Evolutionary conservation across 2,329 filamentous ascomycete species (phyloP).

Genomic region (Claviceps sp.): DNA sequence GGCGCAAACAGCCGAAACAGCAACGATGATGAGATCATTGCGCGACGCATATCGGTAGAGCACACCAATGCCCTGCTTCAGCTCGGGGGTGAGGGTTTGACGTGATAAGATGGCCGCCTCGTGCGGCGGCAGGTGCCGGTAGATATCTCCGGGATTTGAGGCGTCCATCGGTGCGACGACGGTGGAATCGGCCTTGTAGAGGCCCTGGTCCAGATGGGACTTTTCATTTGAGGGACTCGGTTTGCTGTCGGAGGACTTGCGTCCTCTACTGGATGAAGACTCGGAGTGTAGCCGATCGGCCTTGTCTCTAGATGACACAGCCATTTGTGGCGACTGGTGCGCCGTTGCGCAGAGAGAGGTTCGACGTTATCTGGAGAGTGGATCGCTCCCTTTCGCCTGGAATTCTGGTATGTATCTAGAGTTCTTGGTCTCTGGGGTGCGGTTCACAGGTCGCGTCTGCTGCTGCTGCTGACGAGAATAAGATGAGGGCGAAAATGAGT

Average conservation of each 20-base stretch:
- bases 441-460: too few species aligned
- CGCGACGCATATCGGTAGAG: slow-evolving; percentile 59
- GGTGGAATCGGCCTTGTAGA: slow-evolving; percentile 9
- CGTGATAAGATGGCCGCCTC: slow-evolving; percentile 54
- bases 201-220: slow-evolving; percentile 1
- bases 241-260: slow-evolving; percentile 4
- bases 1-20: slow-evolving; percentile 46
- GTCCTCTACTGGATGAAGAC: slow-evolving; percentile 1
- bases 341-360: slow-evolving; percentile 1
- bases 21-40: slow-evolving; percentile 50
- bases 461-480: too few species aligned
- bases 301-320: slow-evolving; percentile 1
- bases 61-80: slow-evolving; percentile 49
- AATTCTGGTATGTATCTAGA: too few species aligned
- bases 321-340: slow-evolving; percentile 2
- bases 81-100: slow-evolving; percentile 52
- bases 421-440: too few species aligned
- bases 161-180: slow-evolving; percentile 13
- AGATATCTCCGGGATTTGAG: slow-evolving; percentile 36
- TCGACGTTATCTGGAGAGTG: too few species aligned
- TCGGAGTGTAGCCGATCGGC: slow-evolving; percentile 1
- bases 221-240: slow-evolving; percentile 2
- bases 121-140: slow-evolving; percentile 47
- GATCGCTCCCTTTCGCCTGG: too few species aligned
- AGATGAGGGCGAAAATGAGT: too few species aligned